Base-by-base conservation (phyloP, 306 rosid genomes). In the Gynostemma pentaphyllum region DNA sequence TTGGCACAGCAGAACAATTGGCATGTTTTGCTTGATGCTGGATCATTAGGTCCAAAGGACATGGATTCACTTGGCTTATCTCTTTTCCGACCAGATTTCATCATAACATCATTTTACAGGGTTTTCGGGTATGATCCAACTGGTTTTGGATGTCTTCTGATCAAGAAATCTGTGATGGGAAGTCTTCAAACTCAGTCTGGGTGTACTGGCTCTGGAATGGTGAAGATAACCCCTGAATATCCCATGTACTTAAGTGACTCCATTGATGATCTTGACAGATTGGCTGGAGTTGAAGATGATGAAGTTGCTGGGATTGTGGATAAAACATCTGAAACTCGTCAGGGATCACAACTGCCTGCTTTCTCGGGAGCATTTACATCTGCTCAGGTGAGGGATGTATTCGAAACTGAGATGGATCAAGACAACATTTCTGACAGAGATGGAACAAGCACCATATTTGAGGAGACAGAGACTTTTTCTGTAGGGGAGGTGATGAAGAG, bases 1-100 rank as follows among this genome's bases (percentile, higher is more conserved):
- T 59, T 92, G 56, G 98, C 98, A 0, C 98, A 92, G 64, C 98
- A 92, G 76, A 92, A 92, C 74, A 86, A 92, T 70, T 92, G 98
- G 98, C 98, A 92, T 76, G 96, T 92, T 24, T 80, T 88, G 74
- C 90, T 92, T 50, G 98, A 92, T 74, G 98, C 98, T 8, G 98
- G 98, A 4, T 88, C 98, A 2, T 72, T 92, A 77, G 98, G 98
- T 50, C 98, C 98, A 24, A 92, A 92, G 81, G 98, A 92, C 70
- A 92, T 92, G 98, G 98, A 92, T 74, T 92, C 98, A 0, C 96
- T 92, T 57, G 98, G 98, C 44, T 68, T 92, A 79, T 92, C 98
- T 13, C 76, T 92, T 21, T 92, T 92, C 78, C 76, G 98, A 67
- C 98, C 98, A 15, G 98, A 92, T 84, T 92, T 92, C 56, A 86